phyloP scores from a whole-genome alignment of 139 green algal species.

The Auxenochlorella pyrenoidosa region DNA sequence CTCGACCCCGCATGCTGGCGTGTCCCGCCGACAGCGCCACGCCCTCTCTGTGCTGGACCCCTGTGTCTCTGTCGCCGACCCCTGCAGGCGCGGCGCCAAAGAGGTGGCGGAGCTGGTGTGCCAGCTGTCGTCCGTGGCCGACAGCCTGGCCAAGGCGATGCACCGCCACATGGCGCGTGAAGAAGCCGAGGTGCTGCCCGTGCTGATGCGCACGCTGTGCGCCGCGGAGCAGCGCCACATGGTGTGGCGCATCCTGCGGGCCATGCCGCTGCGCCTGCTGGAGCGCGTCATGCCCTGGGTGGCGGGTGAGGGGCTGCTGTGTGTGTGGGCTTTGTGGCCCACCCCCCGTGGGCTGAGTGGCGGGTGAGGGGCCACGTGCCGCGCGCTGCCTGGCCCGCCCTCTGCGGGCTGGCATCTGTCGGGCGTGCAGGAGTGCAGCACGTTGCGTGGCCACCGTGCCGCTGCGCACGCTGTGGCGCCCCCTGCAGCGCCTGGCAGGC shows the following conservation, averaged over 20 bases:
- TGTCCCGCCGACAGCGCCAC: too few relatives aligned
- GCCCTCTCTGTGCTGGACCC: too few relatives aligned
- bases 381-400: too few relatives aligned
- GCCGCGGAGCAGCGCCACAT: constrained; percentile 85
- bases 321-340: too few relatives aligned
- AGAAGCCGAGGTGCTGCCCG: constrained; percentile 82
- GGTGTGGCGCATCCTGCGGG: constrained; percentile 87
- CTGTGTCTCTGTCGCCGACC: background rate
- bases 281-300: constrained; percentile 95
- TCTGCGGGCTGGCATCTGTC: too few relatives aligned
- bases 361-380: too few relatives aligned
- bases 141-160: constrained; percentile 59
- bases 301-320: constrained; percentile 49
- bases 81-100: constrained; percentile 54
- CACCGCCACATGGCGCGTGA: constrained; percentile 75
- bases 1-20: too few relatives aligned
- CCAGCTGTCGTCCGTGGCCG: constrained; percentile 64
- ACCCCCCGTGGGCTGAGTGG: too few relatives aligned
- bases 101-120: constrained; percentile 72
- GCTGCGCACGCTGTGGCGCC: too few relatives aligned
- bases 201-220: constrained; percentile 75
- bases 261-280: constrained; percentile 95
- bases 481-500: too few relatives aligned
- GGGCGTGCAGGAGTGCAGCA: too few relatives aligned
- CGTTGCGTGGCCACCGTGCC: too few relatives aligned